phyloP scores from a whole-genome alignment of 1,139 yeast species.

The Kodamaea anthophila region DNA sequence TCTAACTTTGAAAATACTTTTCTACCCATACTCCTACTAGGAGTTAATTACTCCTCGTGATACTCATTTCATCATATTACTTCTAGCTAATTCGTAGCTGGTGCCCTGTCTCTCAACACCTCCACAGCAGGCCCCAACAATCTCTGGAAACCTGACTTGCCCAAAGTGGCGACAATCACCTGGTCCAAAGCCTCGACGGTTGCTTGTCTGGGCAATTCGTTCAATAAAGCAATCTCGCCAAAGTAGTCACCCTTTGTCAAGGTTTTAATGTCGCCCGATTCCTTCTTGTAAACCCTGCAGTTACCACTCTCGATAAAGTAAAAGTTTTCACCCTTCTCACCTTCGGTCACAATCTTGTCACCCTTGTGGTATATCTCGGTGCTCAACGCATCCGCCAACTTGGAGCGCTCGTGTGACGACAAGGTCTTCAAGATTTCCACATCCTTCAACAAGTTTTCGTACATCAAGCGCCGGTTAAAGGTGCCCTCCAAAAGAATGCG shows the following conservation, averaged over 20 bases:
- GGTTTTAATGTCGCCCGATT: constrained; percentile 54
- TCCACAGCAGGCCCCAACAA: constrained; percentile 89
- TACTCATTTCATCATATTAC: neutral
- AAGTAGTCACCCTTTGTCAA: constrained; percentile 85
- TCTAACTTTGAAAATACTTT: too few relatives aligned
- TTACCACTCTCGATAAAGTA: constrained; percentile 84
- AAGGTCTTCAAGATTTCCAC: constrained; percentile 73
- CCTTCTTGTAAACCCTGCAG: constrained; percentile 60
- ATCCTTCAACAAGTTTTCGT: constrained; percentile 82
- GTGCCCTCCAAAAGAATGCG: constrained; percentile 87
- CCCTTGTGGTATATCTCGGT: constrained; percentile 72
- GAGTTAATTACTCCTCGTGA: too few relatives aligned
- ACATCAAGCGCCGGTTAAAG: constrained; percentile 81
- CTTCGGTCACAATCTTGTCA: constrained; percentile 73
- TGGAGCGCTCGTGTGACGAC: constrained; percentile 79
- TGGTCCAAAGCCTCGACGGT: constrained; percentile 74
- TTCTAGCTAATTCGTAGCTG: constrained; percentile 24
- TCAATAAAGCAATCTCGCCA: constrained; percentile 90
- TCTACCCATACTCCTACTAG: too few relatives aligned
- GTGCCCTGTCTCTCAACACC: constrained; percentile 75
- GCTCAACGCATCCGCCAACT: constrained; percentile 89
- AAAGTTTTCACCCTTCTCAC: constrained; percentile 88
- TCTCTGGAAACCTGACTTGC: constrained; percentile 89
- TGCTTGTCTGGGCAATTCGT: constrained; percentile 92
- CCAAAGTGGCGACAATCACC: constrained; percentile 84